These are phyloP conservation scores for Periconia sp. DNA, from an alignment of 2,329 filamentous ascomycete genomes.

Conservation along the genomic window DNA sequence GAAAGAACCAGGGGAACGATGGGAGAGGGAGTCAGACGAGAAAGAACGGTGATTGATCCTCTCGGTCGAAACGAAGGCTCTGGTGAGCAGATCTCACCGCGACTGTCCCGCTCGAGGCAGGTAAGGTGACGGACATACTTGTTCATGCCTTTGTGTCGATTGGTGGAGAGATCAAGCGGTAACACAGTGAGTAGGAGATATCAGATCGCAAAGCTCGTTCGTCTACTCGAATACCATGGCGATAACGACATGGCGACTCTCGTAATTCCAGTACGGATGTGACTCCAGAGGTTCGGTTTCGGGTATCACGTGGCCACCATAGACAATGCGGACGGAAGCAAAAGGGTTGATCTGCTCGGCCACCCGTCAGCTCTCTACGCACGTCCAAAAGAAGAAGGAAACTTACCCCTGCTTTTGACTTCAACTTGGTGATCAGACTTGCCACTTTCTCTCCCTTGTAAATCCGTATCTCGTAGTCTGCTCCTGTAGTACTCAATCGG, in stretches of 20 bases:
- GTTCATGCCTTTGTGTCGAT: too few relatives aligned
- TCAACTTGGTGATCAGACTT: conserved; percentile 63
- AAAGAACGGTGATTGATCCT: too few relatives aligned
- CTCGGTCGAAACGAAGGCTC: too few relatives aligned
- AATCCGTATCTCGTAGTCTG: conserved; percentile 41
- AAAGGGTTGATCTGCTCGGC: conserved; percentile 57
- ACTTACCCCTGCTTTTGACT: conserved; percentile 65
- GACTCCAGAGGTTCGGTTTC: conserved; percentile 65
- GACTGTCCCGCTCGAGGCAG: too few relatives aligned
- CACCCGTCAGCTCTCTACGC: too few relatives aligned
- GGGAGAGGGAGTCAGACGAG: too few relatives aligned
- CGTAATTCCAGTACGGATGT: conserved; percentile 71
- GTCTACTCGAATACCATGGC: conserved; percentile 52
- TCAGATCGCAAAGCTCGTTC: too few relatives aligned
- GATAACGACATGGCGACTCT: conserved; percentile 68
- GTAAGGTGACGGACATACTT: too few relatives aligned
- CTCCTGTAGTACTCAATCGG: conserved; percentile 42
- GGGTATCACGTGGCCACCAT: conserved; percentile 78
- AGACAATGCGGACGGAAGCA: conserved; percentile 70
- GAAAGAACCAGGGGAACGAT: too few relatives aligned
- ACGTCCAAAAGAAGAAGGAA: background rate
- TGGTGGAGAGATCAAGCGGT: too few relatives aligned
- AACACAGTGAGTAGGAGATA: too few relatives aligned
- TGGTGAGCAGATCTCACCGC: too few relatives aligned
- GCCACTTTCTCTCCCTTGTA: conserved; percentile 59